Conservation (phyloP, 2,329 filamentous ascomycete genomes). For the Claviceps pazoutovae region DNA sequence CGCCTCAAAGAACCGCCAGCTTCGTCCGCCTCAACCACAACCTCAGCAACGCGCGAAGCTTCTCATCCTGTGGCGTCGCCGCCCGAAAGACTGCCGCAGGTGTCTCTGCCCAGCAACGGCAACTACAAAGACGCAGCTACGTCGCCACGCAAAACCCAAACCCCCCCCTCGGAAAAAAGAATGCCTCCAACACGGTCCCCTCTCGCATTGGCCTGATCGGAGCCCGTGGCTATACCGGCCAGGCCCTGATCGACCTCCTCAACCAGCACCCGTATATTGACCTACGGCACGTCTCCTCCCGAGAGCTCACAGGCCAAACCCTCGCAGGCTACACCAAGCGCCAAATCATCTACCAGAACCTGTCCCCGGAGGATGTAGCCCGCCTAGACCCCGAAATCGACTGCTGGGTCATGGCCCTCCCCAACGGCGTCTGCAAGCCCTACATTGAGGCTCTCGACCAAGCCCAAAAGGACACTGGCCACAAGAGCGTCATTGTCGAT, state of each 20-base stretch:
- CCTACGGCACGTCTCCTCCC: conserved; percentile 80
- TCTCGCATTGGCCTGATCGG: conserved; percentile 78
- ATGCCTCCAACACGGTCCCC: conserved; percentile 66
- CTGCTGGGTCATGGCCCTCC: conserved; percentile 95
- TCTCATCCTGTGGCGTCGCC: not conserved
- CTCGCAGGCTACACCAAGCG: conserved; percentile 84
- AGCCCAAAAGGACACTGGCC: conserved; percentile 37
- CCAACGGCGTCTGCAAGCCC: conserved; percentile 87
- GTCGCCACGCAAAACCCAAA: conserved; percentile 2
- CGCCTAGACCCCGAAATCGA: conserved; percentile 78
- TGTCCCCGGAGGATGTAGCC: conserved; percentile 73
- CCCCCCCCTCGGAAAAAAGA: conserved; percentile 76
- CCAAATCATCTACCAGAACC: conserved; percentile 82
- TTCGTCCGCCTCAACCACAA: not conserved
- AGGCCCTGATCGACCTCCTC: conserved; percentile 68
- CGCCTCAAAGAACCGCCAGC: not conserved
- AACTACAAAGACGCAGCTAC: not conserved
- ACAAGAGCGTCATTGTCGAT: conserved; percentile 71
- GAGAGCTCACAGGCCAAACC: conserved; percentile 76
- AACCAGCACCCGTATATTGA: conserved; percentile 85
- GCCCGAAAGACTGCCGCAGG: not conserved
- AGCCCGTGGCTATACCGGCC: conserved; percentile 53
- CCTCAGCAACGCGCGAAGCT: not conserved
- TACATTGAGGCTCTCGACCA: conserved; percentile 80
- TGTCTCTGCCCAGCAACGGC: not conserved